Conservation (phyloP, 2,329 filamentous ascomycete species). For the Exophiala aquamarina region DNA sequence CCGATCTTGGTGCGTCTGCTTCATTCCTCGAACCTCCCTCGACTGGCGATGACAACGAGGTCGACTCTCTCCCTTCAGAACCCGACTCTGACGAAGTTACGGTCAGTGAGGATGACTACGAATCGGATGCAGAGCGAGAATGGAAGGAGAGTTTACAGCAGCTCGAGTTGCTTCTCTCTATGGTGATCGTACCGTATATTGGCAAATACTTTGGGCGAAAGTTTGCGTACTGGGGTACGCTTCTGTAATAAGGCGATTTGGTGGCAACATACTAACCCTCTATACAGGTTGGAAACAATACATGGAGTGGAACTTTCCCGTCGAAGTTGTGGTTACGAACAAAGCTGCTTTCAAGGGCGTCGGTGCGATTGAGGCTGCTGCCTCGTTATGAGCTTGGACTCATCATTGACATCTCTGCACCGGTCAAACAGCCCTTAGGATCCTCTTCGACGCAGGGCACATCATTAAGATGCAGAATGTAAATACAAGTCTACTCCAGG, state of each 20-base stretch:
- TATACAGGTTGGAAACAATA: slow-evolving; percentile 82
- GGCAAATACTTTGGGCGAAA: slow-evolving; percentile 94
- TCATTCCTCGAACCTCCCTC: slow-evolving; percentile 28
- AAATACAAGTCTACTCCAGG: no score
- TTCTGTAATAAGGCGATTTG: not conserved
- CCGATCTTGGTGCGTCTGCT: slow-evolving; percentile 29
- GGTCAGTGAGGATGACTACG: slow-evolving; percentile 55
- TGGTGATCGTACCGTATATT: slow-evolving; percentile 90
- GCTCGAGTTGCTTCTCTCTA: slow-evolving; percentile 85
- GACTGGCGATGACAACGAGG: slow-evolving; percentile 37
- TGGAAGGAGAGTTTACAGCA: slow-evolving; percentile 95
- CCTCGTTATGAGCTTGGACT: slow-evolving; percentile 34
- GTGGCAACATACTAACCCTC: slow-evolving; percentile 2
- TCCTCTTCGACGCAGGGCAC: no score
- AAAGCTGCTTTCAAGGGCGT: slow-evolving; percentile 63
- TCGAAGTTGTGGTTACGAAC: slow-evolving; percentile 66
- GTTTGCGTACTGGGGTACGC: slow-evolving; percentile 90
- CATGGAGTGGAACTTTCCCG: slow-evolving; percentile 91
- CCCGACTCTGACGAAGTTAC: slow-evolving; percentile 52
- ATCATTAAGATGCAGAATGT: no score
- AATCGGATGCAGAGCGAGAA: slow-evolving; percentile 87
- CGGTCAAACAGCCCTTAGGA: no score
- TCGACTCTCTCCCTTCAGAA: slow-evolving; percentile 47
- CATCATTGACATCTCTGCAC: no score
- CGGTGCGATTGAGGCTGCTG: slow-evolving; percentile 60